These are phyloP conservation scores for Globisporangium cylindrosporum DNA, from an alignment of 352 stramenopile species.

Conservation along the genomic window DNA sequence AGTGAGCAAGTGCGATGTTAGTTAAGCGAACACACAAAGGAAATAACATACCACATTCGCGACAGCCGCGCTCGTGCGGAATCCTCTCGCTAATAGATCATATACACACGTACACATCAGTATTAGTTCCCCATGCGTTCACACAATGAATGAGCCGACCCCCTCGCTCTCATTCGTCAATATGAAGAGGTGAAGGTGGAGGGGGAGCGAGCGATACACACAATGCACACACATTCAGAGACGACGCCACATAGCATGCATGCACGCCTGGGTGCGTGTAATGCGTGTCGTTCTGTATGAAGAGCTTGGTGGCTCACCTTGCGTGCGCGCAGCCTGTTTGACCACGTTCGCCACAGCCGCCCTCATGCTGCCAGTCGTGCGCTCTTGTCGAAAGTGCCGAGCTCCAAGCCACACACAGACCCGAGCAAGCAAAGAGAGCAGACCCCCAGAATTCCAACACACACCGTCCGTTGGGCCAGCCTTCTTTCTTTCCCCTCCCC, in stretches of 20 bases:
- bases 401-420: slow-evolving; percentile 7
- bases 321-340: slow-evolving; percentile 16
- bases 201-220: neutral
- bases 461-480: slow-evolving; percentile 9
- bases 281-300: neutral
- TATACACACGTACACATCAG: neutral
- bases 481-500: neutral
- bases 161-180: no score
- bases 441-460: slow-evolving; percentile 18
- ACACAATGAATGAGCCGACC: no score
- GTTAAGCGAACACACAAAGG: neutral
- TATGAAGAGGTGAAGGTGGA: no score
- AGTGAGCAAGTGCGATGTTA: neutral
- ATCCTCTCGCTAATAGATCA: slow-evolving; percentile 5
- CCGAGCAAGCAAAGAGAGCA: neutral
- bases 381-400: slow-evolving; percentile 15
- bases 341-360: slow-evolving; percentile 14
- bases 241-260: neutral
- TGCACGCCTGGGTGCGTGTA: neutral
- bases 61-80: slow-evolving; percentile 33
- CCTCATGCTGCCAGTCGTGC: slow-evolving; percentile 10
- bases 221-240: neutral
- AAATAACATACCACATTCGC: slow-evolving; percentile 32
- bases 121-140: no score
- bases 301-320: neutral